Evolutionary conservation across 257 asterid genomes (phyloP).

Genomic region (Jacaranda copaia): DNA sequence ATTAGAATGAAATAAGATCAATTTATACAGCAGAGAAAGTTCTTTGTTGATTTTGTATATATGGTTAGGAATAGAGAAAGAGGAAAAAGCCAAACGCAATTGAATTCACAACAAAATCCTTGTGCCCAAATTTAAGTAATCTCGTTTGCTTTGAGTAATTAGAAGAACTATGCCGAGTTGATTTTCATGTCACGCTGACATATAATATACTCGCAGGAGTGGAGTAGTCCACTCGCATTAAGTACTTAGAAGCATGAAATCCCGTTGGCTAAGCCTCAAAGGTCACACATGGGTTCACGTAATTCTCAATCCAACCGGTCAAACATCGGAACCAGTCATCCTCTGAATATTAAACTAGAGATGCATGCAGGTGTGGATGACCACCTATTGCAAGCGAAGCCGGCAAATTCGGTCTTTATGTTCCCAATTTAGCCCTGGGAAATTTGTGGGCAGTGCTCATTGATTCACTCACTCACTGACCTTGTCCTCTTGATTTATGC

Average conservation of each 20-base stretch:
- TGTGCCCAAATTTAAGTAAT: too few species aligned
- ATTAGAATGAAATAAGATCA: too few species aligned
- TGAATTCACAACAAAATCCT: too few species aligned
- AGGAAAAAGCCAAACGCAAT: too few species aligned
- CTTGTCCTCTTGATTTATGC: conserved; percentile 38
- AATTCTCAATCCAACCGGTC: conserved; percentile 13
- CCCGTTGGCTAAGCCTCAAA: not conserved
- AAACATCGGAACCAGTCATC: not conserved
- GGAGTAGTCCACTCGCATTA: too few species aligned
- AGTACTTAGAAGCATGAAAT: not conserved
- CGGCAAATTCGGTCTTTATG: not conserved
- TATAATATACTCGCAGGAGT: too few species aligned
- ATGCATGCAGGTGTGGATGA: not conserved
- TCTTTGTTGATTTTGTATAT: too few species aligned
- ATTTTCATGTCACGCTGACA: too few species aligned
- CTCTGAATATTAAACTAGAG: not conserved
- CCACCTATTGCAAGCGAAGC: conserved; percentile 41
- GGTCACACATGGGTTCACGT: conserved; percentile 36
- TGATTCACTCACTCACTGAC: conserved; percentile 25
- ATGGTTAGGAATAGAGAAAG: too few species aligned
- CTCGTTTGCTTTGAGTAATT: too few species aligned
- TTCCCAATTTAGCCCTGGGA: not conserved
- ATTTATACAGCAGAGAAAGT: too few species aligned
- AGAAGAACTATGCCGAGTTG: too few species aligned
- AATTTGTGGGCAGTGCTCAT: conserved; percentile 44